These are phyloP conservation scores for Xylaria hypoxylon DNA, from an alignment of 2,329 filamentous ascomycete genomes.

Conservation along the genomic window DNA sequence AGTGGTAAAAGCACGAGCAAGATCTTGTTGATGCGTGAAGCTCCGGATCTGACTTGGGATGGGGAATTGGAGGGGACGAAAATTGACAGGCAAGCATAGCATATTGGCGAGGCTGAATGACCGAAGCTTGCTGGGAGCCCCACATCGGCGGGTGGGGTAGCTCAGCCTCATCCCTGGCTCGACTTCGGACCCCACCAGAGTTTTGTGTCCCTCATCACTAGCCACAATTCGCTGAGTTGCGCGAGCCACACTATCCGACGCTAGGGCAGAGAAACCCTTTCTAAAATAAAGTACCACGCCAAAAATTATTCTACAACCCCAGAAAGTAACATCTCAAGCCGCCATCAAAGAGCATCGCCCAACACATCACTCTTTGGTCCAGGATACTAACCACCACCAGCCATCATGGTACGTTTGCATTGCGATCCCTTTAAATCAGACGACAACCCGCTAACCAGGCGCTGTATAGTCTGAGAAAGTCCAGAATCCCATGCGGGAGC, in stretches of 20 bases:
- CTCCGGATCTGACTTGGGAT: slow-evolving; percentile 58
- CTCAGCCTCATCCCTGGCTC: slow-evolving; percentile 29
- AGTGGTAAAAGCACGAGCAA: slow-evolving; percentile 52
- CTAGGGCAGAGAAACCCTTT: slow-evolving; percentile 50
- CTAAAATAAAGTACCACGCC: slow-evolving; percentile 40
- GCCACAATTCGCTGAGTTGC: slow-evolving; percentile 41
- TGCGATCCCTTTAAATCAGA: background rate
- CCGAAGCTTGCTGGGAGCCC: slow-evolving; percentile 25
- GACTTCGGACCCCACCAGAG: slow-evolving; percentile 42
- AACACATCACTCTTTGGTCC: slow-evolving; percentile 36
- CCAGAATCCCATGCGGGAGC: slow-evolving; percentile 99
- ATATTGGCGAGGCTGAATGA: slow-evolving; percentile 46
- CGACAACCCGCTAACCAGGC: slow-evolving; percentile 42
- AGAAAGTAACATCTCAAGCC: slow-evolving; percentile 17
- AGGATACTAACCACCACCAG: slow-evolving; percentile 48
- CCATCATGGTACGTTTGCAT: slow-evolving; percentile 55
- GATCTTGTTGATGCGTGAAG: slow-evolving; percentile 53
- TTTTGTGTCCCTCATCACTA: slow-evolving; percentile 24
- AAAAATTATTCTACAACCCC: slow-evolving; percentile 37
- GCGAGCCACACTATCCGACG: slow-evolving; percentile 37
- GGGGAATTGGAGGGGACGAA: slow-evolving; percentile 51
- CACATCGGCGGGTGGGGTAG: slow-evolving; percentile 26
- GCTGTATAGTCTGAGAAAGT: slow-evolving; percentile 78
- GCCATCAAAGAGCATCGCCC: slow-evolving; percentile 22
- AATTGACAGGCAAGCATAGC: slow-evolving; percentile 55